phyloP scores from a whole-genome alignment of 2,329 filamentous ascomycete genomes.

The Harringtonia aguacate region DNA sequence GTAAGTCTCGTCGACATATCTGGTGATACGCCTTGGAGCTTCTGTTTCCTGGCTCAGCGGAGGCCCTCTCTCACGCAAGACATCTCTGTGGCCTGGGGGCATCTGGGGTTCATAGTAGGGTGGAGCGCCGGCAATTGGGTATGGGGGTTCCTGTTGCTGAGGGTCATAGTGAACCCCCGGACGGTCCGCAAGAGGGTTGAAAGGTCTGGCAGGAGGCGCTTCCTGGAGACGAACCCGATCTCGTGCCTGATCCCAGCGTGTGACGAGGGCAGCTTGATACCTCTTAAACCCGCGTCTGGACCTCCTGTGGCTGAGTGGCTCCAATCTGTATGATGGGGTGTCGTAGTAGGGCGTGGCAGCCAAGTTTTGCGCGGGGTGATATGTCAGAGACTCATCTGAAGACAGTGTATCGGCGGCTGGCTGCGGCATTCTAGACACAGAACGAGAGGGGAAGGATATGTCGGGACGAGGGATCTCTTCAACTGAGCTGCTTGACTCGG shows the following conservation, averaged over 20 bases:
- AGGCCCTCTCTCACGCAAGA: not conserved
- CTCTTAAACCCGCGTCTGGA: constrained; percentile 30
- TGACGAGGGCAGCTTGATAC: constrained; percentile 25
- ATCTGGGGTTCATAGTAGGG: not conserved
- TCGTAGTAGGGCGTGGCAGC: not conserved
- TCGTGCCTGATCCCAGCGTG: constrained; percentile 21
- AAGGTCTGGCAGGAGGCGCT: not conserved
- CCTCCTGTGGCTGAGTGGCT: not conserved
- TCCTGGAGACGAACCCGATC: constrained; percentile 14
- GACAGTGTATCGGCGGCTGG: not conserved
- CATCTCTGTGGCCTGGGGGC: not conserved
- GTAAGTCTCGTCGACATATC: not conserved
- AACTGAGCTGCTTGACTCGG: constrained; percentile 6
- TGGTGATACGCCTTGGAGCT: not conserved
- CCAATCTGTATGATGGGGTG: not conserved
- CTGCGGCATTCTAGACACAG: not conserved
- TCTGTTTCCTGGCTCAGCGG: no score
- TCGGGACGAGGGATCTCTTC: not conserved
- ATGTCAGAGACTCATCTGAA: not conserved
- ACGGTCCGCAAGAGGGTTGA: not conserved
- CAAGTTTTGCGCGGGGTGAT: not conserved
- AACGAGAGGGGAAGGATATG: not conserved
- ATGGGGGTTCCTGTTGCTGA: not conserved
- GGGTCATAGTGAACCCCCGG: not conserved
- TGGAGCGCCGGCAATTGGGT: not conserved